Conservation (phyloP, 345 rosid species). For the Citrus mangshanensis region DNA sequence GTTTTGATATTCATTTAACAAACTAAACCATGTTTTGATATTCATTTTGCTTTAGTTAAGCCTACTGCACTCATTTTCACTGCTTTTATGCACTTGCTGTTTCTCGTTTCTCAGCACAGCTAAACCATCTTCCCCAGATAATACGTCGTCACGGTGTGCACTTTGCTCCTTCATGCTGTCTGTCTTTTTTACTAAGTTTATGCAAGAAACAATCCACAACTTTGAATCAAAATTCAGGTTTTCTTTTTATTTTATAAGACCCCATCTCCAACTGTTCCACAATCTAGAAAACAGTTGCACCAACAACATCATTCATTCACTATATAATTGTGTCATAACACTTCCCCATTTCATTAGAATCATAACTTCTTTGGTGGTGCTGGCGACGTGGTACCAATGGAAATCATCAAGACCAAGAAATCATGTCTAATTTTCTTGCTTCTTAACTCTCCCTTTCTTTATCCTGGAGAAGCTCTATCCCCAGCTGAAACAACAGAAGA, state of each 20-base stretch:
- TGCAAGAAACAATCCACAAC: too few species aligned
- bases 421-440: conserved; percentile 21
- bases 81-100: background rate
- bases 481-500: background rate
- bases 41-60: conserved; percentile 10
- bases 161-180: background rate
- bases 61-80: conserved; percentile 5
- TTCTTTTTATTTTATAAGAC: too few species aligned
- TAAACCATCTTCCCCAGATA: background rate
- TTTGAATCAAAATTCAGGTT: too few species aligned
- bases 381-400: conserved; percentile 14
- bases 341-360: background rate
- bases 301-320: background rate
- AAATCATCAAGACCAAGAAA: conserved; percentile 15
- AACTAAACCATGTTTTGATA: background rate
- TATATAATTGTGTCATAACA: background rate
- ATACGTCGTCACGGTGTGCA: background rate
- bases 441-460: conserved; percentile 18
- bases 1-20: background rate
- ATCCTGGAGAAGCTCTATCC: conserved; percentile 10
- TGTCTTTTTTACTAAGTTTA: background rate
- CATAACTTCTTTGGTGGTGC: background rate
- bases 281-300: background rate
- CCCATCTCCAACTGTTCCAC: conserved; percentile 21
- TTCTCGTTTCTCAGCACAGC: background rate